Percentiles rank a stretch among this genome's conserved stretches.
Conservation (phyloP, 2,329 filamentous ascomycete species). For the Calycina marina region DNA sequence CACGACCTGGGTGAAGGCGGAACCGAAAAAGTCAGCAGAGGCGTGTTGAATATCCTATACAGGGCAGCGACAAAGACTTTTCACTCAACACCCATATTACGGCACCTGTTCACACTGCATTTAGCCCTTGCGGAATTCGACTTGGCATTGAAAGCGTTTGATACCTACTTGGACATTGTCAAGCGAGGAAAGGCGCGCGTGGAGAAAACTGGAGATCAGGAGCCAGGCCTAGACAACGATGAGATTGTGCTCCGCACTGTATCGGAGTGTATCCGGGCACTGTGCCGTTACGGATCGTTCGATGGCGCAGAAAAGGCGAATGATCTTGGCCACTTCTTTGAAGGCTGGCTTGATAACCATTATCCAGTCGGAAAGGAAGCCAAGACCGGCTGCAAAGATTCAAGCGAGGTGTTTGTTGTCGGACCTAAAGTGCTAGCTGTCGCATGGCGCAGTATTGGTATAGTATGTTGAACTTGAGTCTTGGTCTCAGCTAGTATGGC, state of each 20-base stretch:
- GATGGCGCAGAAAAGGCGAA: constrained; percentile 68
- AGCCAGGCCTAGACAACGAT: constrained; percentile 64
- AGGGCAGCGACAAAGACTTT: constrained; percentile 85
- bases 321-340: constrained; percentile 53
- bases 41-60: constrained; percentile 78
- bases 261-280: constrained; percentile 61
- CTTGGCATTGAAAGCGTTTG: constrained; percentile 76
- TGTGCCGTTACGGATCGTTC: constrained; percentile 68
- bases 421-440: constrained; percentile 47
- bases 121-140: constrained; percentile 82
- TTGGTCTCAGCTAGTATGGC: too few relatives aligned
- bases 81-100: constrained; percentile 79
- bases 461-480: too few relatives aligned
- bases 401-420: constrained; percentile 24
- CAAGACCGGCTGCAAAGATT: constrained; percentile 12
- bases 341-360: constrained; percentile 57
- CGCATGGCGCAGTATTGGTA: constrained; percentile 72
- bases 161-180: constrained; percentile 83
- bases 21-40: constrained; percentile 57
- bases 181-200: constrained; percentile 72
- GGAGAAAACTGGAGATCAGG: constrained; percentile 59
- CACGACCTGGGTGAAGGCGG: constrained; percentile 70
- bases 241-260: constrained; percentile 63
- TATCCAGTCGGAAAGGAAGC: constrained; percentile 13
- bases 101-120: constrained; percentile 79